Evolutionary conservation across 2,329 filamentous ascomycete genomes (phyloP).

Genomic region (Chaetomiaceae sp.): DNA sequence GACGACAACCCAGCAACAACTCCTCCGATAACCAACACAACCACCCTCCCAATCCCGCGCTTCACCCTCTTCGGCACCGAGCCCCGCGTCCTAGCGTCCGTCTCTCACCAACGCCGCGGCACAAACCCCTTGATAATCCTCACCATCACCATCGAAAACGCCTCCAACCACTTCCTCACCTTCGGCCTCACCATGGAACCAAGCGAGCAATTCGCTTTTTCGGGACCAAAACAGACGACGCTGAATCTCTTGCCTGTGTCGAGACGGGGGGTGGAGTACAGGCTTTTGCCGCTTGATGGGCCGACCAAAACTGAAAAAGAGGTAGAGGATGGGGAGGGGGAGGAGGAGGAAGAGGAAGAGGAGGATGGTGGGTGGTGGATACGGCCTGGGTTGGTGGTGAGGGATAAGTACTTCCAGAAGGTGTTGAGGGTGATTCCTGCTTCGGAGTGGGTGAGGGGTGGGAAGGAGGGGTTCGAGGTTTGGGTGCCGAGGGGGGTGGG

Average conservation of each 20-base stretch:
- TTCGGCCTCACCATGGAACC: conserved; percentile 92
- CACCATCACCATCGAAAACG: conserved; percentile 76
- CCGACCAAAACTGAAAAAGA: no score
- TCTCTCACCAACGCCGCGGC: conserved; percentile 38
- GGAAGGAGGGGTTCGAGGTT: conserved; percentile 61
- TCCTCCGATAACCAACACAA: conserved; percentile 53
- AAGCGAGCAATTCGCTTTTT: conserved; percentile 88
- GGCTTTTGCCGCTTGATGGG: conserved; percentile 64
- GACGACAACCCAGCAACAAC: conserved; percentile 11
- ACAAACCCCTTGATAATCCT: conserved; percentile 39
- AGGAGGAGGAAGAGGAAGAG: conserved; percentile 40
- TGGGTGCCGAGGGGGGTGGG: conserved; percentile 49
- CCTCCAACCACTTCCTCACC: conserved; percentile 88
- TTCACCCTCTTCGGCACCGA: conserved; percentile 78
- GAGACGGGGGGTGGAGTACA: conserved; percentile 67
- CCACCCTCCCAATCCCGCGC: conserved; percentile 70
- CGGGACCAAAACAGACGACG: conserved; percentile 75
- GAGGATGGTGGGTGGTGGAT: conserved; percentile 66
- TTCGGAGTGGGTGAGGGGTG: conserved; percentile 64
- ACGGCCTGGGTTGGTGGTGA: conserved; percentile 67
- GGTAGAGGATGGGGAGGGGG: conserved; percentile 52
- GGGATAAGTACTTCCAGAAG: conserved; percentile 93
- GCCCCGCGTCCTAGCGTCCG: conserved; percentile 71
- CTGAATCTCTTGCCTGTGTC: conserved; percentile 81
- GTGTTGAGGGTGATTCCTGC: conserved; percentile 75